Percentiles rank a stretch among this genome's conserved stretches.
Evolutionary conservation across 2,329 filamentous ascomycete genomes (phyloP).

Genomic region (Trichoderma citrinoviride): DNA sequence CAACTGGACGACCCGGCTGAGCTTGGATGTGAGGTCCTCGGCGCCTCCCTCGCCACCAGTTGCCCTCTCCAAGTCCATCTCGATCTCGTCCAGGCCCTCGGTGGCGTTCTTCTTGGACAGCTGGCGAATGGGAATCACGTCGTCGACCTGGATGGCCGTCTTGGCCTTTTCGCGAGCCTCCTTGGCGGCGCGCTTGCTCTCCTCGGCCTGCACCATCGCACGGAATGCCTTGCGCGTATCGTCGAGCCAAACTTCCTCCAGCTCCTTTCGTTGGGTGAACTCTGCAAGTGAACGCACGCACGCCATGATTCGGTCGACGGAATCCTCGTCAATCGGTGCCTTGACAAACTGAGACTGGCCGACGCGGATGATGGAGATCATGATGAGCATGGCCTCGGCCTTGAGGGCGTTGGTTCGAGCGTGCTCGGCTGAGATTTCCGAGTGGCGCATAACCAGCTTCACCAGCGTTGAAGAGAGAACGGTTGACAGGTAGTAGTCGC

Average conservation of each 20-base stretch:
- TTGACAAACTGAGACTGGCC: slow-evolving; percentile 99
- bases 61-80: slow-evolving; percentile 87
- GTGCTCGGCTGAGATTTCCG: slow-evolving; percentile 81
- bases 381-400: slow-evolving; percentile 97
- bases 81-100: slow-evolving; percentile 81
- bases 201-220: slow-evolving; percentile 94
- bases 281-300: slow-evolving; percentile 91
- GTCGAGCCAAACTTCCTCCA: slow-evolving; percentile 89
- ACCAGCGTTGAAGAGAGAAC: slow-evolving; percentile 95
- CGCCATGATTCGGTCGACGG: slow-evolving; percentile 97
- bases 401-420: slow-evolving; percentile 90
- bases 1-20: slow-evolving; percentile 92
- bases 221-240: slow-evolving; percentile 95
- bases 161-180: slow-evolving; percentile 91
- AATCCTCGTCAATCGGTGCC: slow-evolving; percentile 95
- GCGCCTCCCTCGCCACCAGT: slow-evolving; percentile 82
- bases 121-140: slow-evolving; percentile 89
- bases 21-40: slow-evolving; percentile 88
- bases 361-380: slow-evolving; percentile 97
- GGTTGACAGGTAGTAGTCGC: slow-evolving; percentile 93
- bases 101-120: slow-evolving; percentile 84
- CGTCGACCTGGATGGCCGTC: slow-evolving; percentile 90
- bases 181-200: slow-evolving; percentile 96
- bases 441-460: slow-evolving; percentile 96
- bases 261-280: slow-evolving; percentile 82